A percentile compares a stretch with the other conserved stretches of the same genome.
Evolutionary conservation across 1,139 yeast species (phyloP).

Genomic region (Geotrichum klebahnii): DNA sequence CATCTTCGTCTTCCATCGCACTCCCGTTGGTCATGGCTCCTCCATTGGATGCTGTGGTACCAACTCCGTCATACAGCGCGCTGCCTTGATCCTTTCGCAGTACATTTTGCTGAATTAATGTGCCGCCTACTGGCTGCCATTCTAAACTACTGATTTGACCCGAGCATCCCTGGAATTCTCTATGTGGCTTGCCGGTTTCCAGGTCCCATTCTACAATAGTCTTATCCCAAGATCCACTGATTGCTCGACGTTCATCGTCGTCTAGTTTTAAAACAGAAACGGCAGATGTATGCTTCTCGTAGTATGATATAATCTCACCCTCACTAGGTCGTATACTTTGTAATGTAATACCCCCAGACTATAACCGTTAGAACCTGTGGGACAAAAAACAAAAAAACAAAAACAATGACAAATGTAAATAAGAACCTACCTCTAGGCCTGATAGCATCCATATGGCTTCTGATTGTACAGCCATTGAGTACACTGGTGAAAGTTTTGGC

Average conservation of each 20-base stretch:
- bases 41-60: conserved; percentile 25
- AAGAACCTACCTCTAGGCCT: conserved; percentile 53
- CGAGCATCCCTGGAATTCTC: conserved; percentile 48
- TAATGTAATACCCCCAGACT: conserved; percentile 72
- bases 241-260: conserved; percentile 53
- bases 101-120: conserved; percentile 30
- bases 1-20: conserved; percentile 32
- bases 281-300: conserved; percentile 65
- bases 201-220: conserved; percentile 73
- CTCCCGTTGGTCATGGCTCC: conserved; percentile 12
- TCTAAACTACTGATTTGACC: conserved; percentile 80
- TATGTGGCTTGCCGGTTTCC: conserved; percentile 57
- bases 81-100: neutral
- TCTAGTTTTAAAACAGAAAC: conserved; percentile 69
- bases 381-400: neutral
- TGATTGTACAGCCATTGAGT: conserved; percentile 76
- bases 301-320: conserved; percentile 75
- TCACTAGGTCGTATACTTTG: conserved; percentile 81
- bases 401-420: neutral
- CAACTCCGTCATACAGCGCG: conserved; percentile 21
- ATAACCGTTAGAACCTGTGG: neutral
- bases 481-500: conserved; percentile 67
- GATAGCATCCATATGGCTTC: conserved; percentile 82
- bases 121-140: conserved; percentile 70
- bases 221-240: conserved; percentile 92